These are phyloP conservation scores for Boletus pseudo-olivaceus DNA, from an alignment of 768 basidiomycete genomes.

Conservation along the genomic window DNA sequence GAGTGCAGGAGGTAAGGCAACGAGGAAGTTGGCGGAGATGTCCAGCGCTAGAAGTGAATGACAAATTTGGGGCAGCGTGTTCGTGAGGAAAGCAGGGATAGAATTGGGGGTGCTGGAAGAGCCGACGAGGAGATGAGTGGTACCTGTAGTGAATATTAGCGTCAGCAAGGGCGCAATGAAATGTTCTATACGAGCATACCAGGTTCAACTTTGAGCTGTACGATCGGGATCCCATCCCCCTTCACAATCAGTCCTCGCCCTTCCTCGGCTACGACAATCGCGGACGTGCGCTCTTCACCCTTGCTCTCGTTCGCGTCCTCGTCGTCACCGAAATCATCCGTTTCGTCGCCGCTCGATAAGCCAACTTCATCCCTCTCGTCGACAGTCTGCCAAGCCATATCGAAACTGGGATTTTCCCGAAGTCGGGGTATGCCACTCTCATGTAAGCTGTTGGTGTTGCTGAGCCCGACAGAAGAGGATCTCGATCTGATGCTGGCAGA, in stretches of 20 bases:
- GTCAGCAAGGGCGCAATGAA: not conserved
- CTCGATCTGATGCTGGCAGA: constrained; percentile 62
- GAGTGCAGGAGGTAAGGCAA: constrained; percentile 78
- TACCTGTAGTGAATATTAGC: constrained; percentile 47
- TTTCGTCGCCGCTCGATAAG: constrained; percentile 52
- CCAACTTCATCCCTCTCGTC: constrained; percentile 69
- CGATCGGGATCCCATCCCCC: constrained; percentile 58
- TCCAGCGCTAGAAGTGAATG: constrained; percentile 86
- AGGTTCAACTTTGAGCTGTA: constrained; percentile 61
- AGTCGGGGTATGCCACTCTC: constrained; percentile 44
- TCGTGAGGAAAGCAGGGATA: constrained; percentile 71
- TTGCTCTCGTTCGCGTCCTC: constrained; percentile 47
- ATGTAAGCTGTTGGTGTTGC: constrained; percentile 37
- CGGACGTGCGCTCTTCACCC: constrained; percentile 71
- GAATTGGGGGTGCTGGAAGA: constrained; percentile 73
- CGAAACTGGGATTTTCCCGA: constrained; percentile 69
- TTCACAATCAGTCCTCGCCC: constrained; percentile 81
- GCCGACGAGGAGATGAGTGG: constrained; percentile 92
- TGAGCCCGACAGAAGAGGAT: constrained; percentile 62
- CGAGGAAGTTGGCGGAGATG: constrained; percentile 84
- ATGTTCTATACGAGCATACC: constrained; percentile 46
- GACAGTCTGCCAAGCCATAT: constrained; percentile 69
- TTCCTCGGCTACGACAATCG: constrained; percentile 77
- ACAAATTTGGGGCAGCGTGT: constrained; percentile 66
- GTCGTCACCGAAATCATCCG: constrained; percentile 50